Evolutionary conservation across 495 filamentous ascomycete species (phyloP).

Genomic region (Lichina pygmaea): DNA sequence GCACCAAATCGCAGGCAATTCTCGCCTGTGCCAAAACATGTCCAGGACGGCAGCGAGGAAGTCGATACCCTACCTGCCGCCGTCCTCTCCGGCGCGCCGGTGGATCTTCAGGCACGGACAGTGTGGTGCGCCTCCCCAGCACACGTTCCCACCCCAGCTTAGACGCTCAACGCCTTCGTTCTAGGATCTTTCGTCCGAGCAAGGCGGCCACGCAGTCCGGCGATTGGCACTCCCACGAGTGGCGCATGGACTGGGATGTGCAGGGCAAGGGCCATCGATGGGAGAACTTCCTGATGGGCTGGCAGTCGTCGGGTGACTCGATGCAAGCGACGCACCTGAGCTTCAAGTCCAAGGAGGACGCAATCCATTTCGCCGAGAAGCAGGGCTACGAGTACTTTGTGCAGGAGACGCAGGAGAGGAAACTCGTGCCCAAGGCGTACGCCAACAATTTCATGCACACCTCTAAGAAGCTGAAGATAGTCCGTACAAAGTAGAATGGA

Average conservation of each 20-base stretch:
- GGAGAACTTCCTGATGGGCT: conserved; percentile 97
- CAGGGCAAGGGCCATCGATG: conserved; percentile 69
- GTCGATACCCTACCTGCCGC: conserved; percentile 48
- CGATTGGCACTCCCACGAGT: conserved; percentile 51
- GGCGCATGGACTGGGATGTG: conserved; percentile 98
- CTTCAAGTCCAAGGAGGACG: conserved; percentile 87
- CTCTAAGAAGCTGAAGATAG: conserved; percentile 64
- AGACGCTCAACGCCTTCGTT: conserved; percentile 4
- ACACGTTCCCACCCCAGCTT: not conserved
- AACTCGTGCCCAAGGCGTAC: conserved; percentile 74
- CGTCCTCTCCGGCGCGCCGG: conserved; percentile 72
- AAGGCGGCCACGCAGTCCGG: conserved; percentile 93
- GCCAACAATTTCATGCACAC: conserved; percentile 84
- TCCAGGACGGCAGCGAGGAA: conserved; percentile 81
- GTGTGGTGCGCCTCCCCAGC: conserved; percentile 37
- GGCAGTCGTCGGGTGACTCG: conserved; percentile 81
- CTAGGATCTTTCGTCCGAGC: conserved; percentile 63
- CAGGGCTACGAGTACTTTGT: conserved; percentile 98
- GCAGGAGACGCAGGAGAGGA: conserved; percentile 79
- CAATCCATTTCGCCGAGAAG: conserved; percentile 86
- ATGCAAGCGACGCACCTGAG: conserved; percentile 78
- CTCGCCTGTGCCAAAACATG: conserved; percentile 63
- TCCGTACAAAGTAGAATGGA: conserved; percentile 56
- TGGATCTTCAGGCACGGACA: conserved; percentile 75
- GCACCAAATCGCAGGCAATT: conserved; percentile 29